Percentiles rank a stretch among this genome's conserved stretches.
Conservation (phyloP, 352 stramenopile species). For the Saprolegnia parasitica region DNA sequence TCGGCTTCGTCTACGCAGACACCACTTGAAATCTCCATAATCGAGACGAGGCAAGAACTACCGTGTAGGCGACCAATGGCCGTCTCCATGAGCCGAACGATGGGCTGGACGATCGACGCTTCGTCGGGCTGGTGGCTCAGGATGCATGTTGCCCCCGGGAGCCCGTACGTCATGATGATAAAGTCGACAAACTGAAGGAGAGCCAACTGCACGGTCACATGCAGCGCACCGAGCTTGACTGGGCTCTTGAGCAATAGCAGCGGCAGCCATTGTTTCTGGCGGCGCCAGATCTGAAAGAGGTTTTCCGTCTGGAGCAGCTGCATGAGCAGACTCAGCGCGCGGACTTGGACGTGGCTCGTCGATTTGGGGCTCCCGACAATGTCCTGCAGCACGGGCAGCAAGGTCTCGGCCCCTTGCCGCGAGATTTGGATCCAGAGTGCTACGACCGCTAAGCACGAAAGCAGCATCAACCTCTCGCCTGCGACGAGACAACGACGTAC, state of each 20-base stretch:
- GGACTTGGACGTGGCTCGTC: conserved; percentile 2
- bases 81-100: not conserved
- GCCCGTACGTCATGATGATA: conserved; percentile 10
- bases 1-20: not conserved
- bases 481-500: not conserved
- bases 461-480: not conserved
- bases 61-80: not conserved
- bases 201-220: not conserved
- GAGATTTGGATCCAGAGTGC: not conserved
- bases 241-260: conserved; percentile 1
- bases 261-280: not conserved
- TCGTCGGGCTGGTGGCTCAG: conserved; percentile 1
- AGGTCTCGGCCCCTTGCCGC: not conserved
- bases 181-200: conserved; percentile 7
- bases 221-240: not conserved
- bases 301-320: conserved; percentile 5
- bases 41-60: not conserved
- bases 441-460: not conserved
- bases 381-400: not conserved
- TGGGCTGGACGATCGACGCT: conserved; percentile 3
- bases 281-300: conserved; percentile 7
- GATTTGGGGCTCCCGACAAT: conserved; percentile 4
- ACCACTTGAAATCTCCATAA: not conserved
- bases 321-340: not conserved
- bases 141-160: not conserved